Evolutionary conservation across 495 filamentous ascomycete species (phyloP), one percentile per base, ranked within the genome.

Genomic region (Penicillium silybi): DNA sequence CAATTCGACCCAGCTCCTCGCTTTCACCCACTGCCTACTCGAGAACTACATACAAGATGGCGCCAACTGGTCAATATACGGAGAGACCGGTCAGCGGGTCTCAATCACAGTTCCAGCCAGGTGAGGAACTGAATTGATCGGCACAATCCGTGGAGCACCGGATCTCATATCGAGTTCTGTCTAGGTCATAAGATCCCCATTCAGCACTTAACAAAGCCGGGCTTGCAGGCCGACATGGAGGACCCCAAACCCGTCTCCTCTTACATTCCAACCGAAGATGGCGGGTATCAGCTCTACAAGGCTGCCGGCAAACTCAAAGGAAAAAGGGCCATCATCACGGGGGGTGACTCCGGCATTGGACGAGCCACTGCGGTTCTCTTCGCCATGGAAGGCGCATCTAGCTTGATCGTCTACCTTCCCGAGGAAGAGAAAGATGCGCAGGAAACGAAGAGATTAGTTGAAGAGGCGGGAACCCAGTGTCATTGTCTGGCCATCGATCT

Each of bases 301-400:
- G 81, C 88, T 18, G 87, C 90, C 13, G 85, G 84, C 40, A 93
- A 93, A 70, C 80, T 93, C 7, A 64, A 78, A 57, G 86, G 82
- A 57, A 88, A 87, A 67, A 86, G 80, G 39, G 88, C 87, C 26
- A 69, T 93, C 45, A 93, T 93, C 58, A 92, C 89, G 0, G 88
- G 89, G 11, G 90, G 90, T 15, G 89, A 93, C 64, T 86, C 81
- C 13, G 88, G 89, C 11, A 93, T 93, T 61, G 88, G 90, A n/a
- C 85, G 88, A 13, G 85, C 89, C 4, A 82, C 87, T 18, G 87
- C 89, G 1, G 82, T 92, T 18, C 74, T 95, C 0, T 93, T 84
- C 50, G 88, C 88, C 23, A 85, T 90, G 82, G 90, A 93, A 65
- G 90, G 89, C 15, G 89, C 89, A 16, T 83, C 86, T 44, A 83